A percentile compares a stretch with the other conserved stretches of the same genome.
These are phyloP conservation scores for Naganishia liquefaciens DNA, from an alignment of 1,284 basidiomycete species.

Conservation along the genomic window DNA sequence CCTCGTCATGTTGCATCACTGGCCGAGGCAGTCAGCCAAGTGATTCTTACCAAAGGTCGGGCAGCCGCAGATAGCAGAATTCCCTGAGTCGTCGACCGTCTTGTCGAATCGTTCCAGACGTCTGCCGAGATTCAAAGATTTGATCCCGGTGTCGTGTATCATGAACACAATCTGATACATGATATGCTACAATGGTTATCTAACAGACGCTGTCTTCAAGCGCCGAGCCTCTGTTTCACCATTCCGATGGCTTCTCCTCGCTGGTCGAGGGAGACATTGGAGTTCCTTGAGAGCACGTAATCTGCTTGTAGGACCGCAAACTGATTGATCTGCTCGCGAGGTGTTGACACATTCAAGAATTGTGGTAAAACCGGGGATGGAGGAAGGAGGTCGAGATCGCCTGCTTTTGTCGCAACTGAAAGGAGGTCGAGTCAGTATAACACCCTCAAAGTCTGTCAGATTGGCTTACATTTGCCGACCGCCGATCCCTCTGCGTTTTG, in stretches of 20 bases:
- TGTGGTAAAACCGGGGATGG: constrained; percentile 13
- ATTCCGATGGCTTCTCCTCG: constrained; percentile 30
- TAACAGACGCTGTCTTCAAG: not conserved
- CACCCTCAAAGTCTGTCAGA: too few relatives aligned
- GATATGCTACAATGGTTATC: not conserved
- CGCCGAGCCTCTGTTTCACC: constrained; percentile 28
- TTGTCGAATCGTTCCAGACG: too few relatives aligned
- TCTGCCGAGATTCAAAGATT: too few relatives aligned
- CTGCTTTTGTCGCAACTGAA: not conserved
- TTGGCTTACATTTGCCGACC: constrained; percentile 11
- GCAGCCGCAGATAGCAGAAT: too few relatives aligned
- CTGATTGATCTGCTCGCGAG: constrained; percentile 18
- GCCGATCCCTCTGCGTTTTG: not conserved
- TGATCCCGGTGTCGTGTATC: too few relatives aligned
- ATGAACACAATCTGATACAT: too few relatives aligned
- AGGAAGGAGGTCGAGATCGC: constrained; percentile 22
- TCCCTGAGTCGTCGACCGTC: too few relatives aligned
- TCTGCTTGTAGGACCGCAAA: constrained; percentile 29
- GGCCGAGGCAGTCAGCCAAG: too few relatives aligned
- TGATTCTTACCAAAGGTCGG: too few relatives aligned
- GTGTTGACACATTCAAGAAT: constrained; percentile 9
- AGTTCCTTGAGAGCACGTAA: constrained; percentile 28
- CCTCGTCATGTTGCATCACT: too few relatives aligned
- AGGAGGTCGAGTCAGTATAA: too few relatives aligned
- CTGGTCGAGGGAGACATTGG: constrained; percentile 29